Evolutionary conservation across 169 alveolate genomes (phyloP).

Genomic region (Plasmodium cynomolgi): DNA sequence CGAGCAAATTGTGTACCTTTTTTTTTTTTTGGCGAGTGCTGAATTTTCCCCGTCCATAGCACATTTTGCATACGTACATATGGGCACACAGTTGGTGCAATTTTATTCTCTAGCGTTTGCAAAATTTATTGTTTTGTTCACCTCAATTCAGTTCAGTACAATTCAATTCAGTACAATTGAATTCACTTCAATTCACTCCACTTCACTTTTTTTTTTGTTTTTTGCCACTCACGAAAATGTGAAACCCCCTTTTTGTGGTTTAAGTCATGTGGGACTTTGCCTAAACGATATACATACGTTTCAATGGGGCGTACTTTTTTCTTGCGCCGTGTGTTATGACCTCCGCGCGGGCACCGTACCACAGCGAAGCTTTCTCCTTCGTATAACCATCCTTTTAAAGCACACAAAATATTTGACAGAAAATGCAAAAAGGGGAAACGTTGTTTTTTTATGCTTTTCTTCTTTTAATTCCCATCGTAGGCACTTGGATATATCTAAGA

Average conservation of each 20-base stretch:
- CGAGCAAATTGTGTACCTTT: background rate
- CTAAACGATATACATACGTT: background rate
- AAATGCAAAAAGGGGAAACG: slow-evolving; percentile 4
- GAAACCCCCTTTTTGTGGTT: background rate
- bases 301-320: background rate
- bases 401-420: background rate
- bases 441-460: slow-evolving; percentile 5
- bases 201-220: background rate
- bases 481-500: slow-evolving; percentile 29
- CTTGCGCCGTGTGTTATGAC: background rate
- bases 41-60: background rate
- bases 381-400: no score
- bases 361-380: background rate
- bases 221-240: background rate
- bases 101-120: background rate
- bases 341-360: no score
- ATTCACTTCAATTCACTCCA: background rate
- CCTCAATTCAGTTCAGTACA: background rate
- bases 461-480: slow-evolving; percentile 29
- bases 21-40: background rate
- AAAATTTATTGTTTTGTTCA: background rate
- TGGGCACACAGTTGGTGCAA: background rate
- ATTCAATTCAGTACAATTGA: background rate
- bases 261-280: background rate
- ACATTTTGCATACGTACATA: background rate